These are phyloP conservation scores for Aspergillus brunneoviolaceus DNA, from an alignment of 2,329 filamentous ascomycete genomes.

Conservation along the genomic window DNA sequence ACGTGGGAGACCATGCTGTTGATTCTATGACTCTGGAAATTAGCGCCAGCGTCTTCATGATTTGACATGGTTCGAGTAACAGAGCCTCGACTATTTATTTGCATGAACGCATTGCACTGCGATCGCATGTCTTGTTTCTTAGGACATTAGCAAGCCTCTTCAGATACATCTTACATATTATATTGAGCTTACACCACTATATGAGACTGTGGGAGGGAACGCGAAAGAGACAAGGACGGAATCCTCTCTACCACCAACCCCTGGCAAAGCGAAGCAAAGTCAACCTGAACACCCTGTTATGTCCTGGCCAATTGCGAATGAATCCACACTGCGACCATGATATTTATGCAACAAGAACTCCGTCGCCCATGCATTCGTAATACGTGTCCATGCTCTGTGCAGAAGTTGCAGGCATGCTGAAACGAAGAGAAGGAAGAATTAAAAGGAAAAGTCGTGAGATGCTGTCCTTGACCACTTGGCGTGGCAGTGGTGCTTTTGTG, in stretches of 20 bases:
- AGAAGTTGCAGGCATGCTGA: slow-evolving; percentile 16
- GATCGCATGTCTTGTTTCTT: background rate
- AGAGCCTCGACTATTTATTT: too few relatives aligned
- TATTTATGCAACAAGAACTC: slow-evolving; percentile 36
- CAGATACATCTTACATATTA: slow-evolving; percentile 22
- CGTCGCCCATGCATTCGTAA: slow-evolving; percentile 39
- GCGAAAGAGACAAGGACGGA: background rate
- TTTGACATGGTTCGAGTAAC: too few relatives aligned
- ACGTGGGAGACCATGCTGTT: too few relatives aligned
- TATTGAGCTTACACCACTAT: slow-evolving; percentile 17
- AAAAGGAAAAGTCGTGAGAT: background rate
- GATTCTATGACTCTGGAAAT: too few relatives aligned
- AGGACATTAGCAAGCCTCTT: background rate
- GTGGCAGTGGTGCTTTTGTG: background rate
- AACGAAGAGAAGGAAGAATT: slow-evolving; percentile 8
- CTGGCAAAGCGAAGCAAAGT: slow-evolving; percentile 14
- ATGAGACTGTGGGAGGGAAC: slow-evolving; percentile 1
- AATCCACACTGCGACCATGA: slow-evolving; percentile 25
- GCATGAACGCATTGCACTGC: too few relatives aligned
- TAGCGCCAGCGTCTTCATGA: too few relatives aligned
- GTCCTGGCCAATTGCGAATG: slow-evolving; percentile 18
- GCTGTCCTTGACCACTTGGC: background rate
- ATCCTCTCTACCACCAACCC: slow-evolving; percentile 4
- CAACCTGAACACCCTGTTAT: slow-evolving; percentile 24
- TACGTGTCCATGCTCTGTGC: slow-evolving; percentile 25